Conservation (phyloP, 352 stramenopile species). For the Chrysophaeum taylorii region DNA sequence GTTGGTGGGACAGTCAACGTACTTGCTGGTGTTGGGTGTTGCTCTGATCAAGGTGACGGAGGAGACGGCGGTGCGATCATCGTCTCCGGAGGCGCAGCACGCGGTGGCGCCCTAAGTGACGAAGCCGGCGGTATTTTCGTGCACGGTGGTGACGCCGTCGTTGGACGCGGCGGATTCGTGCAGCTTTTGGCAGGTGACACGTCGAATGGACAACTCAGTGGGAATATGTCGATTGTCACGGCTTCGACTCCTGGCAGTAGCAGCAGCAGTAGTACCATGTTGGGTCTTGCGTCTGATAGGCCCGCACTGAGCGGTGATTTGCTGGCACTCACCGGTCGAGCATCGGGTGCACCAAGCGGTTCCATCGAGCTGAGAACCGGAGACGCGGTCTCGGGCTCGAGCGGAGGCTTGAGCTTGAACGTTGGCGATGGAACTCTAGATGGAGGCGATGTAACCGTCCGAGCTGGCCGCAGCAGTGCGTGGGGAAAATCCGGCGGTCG, state of each 20-base stretch:
- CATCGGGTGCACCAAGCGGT: constrained; percentile 47
- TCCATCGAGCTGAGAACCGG: constrained; percentile 54
- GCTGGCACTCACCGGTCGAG: constrained; percentile 48
- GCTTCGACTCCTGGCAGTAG: too few species aligned
- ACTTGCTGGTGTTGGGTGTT: constrained; percentile 12
- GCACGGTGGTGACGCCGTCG: constrained; percentile 25
- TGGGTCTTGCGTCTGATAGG: constrained; percentile 21
- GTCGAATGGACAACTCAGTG: constrained; percentile 34
- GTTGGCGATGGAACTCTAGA: constrained; percentile 48
- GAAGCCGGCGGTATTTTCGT: constrained; percentile 25
- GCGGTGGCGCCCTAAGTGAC: constrained; percentile 20
- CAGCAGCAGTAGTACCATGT: constrained; percentile 26
- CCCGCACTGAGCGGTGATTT: constrained; percentile 60
- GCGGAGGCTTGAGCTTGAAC: constrained; percentile 55
- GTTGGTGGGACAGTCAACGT: background rate
- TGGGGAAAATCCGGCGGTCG: constrained; percentile 44
- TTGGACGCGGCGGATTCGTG: constrained; percentile 40
- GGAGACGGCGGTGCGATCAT: constrained; percentile 26
- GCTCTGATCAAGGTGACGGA: constrained; percentile 22
- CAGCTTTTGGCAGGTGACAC: constrained; percentile 37
- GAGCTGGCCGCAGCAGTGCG: constrained; percentile 42
- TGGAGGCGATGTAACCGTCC: constrained; percentile 55
- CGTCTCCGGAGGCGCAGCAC: constrained; percentile 21
- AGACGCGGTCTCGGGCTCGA: constrained; percentile 40
- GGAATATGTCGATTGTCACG: constrained; percentile 6